These are phyloP conservation scores for Ichthyophonus hoferi DNA, from an alignment of 208 protist species.

Conservation along the genomic window DNA sequence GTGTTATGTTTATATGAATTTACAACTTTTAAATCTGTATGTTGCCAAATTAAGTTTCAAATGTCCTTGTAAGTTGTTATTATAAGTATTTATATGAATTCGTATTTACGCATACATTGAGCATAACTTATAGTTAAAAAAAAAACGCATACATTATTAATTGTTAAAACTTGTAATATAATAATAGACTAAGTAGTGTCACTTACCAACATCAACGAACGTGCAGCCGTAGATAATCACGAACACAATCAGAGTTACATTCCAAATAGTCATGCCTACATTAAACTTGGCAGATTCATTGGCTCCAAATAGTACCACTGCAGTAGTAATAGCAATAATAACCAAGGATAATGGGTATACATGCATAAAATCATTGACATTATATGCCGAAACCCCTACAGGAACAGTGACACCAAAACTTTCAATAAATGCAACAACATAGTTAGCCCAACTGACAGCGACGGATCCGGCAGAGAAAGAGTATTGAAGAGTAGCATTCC, in stretches of 20 bases:
- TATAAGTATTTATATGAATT: too few species aligned
- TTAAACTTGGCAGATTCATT: neutral
- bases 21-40: too few species aligned
- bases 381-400: neutral
- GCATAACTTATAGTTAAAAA: too few species aligned
- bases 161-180: too few species aligned
- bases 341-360: neutral
- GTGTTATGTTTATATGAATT: too few species aligned
- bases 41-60: too few species aligned
- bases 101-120: too few species aligned
- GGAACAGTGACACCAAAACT: neutral
- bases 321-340: neutral
- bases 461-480: neutral
- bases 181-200: too few species aligned
- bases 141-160: too few species aligned
- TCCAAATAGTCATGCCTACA: neutral
- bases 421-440: neutral
- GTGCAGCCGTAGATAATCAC: neutral
- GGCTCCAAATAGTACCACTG: neutral
- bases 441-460: neutral
- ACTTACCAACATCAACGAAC: slow-evolving; percentile 1
- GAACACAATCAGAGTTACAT: neutral
- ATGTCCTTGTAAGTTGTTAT: too few species aligned
- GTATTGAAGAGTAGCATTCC: slow-evolving; percentile 12
- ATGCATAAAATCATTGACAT: neutral